These are phyloP conservation scores for Crassisporium funariophilum DNA, from an alignment of 768 basidiomycete genomes.

Conservation along the genomic window DNA sequence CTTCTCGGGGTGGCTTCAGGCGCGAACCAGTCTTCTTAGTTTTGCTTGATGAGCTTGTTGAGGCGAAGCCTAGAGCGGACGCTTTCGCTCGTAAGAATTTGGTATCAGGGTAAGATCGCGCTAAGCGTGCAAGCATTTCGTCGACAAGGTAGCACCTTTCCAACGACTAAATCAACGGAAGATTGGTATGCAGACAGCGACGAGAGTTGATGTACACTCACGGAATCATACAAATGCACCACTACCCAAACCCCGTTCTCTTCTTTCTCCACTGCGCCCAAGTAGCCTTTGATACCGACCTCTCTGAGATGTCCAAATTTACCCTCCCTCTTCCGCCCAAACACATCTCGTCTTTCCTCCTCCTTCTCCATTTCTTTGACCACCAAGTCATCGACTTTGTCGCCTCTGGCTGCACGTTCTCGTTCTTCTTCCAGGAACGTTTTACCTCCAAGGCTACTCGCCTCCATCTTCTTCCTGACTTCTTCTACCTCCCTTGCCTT, in stretches of 20 bases:
- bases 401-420: slow-evolving; percentile 48
- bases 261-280: slow-evolving; percentile 76
- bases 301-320: slow-evolving; percentile 80
- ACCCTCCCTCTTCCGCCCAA: slow-evolving; percentile 53
- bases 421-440: slow-evolving; percentile 80
- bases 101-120: slow-evolving; percentile 66
- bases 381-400: slow-evolving; percentile 49
- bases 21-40: slow-evolving; percentile 17
- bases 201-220: slow-evolving; percentile 37
- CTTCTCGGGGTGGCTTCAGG: slow-evolving; percentile 27
- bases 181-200: not conserved
- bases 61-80: slow-evolving; percentile 71
- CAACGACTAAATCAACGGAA: slow-evolving; percentile 56
- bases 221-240: slow-evolving; percentile 83
- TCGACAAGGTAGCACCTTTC: slow-evolving; percentile 76
- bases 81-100: slow-evolving; percentile 88
- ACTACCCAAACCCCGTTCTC: slow-evolving; percentile 74
- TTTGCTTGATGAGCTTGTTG: slow-evolving; percentile 20
- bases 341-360: slow-evolving; percentile 40
- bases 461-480: slow-evolving; percentile 62
- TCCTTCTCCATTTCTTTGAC: slow-evolving; percentile 42
- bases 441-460: slow-evolving; percentile 62
- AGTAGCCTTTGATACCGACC: slow-evolving; percentile 72
- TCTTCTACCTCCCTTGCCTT: slow-evolving; percentile 54
- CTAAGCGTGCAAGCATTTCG: slow-evolving; percentile 65